Base-by-base conservation (phyloP, 2,329 filamentous ascomycete genomes). In the Bertia moriformis region DNA sequence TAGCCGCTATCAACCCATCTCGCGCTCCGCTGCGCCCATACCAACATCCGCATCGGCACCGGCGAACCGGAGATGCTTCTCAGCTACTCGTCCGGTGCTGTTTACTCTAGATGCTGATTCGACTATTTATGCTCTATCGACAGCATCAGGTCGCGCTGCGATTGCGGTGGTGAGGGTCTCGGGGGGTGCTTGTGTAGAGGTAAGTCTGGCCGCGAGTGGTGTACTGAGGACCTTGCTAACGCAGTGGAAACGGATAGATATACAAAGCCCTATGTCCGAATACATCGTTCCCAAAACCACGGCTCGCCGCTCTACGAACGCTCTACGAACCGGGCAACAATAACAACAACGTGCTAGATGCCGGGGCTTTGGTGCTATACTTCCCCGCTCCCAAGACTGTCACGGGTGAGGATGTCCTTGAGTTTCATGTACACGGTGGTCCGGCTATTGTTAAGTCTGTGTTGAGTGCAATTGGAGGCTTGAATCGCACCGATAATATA, bases 351-450 rank as follows among this genome's bases (percentile, higher is more conserved):
- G 54, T 80, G 14, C 67, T 85, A 18, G 91, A 98, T 53, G 73
- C 86, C 0, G 73, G 78, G 38, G 83, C 91, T 1, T 58, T 96
- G 12, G 67, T 94, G 2, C 69, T 96, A 19, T 84, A 82, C 59
- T 94, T 96, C 47, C 83, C 85, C 0, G 68, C 65, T 0, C 88
- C 89, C 0, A 72, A 73, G 38, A 93, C 87, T 0, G 86, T 85
- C 5, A 98, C 91, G 0, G 91, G 91, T 19, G 88, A 96, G 54
- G 86, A 95, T 52, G 68, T 96, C 1, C 69, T 98, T 2, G 91
- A 98, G 55, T 60, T 98, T 4, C 91, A 98, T 50, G 72, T 95
- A n/a, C 91, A 98, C 51, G 91, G 91, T 19, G 89, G 91, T 0
- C 71, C 78, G 2, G 91, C 91, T 2, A 87, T 91, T 4, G 81